These are phyloP conservation scores for Acacia pycnantha DNA, from an alignment of 331 rosid genomes.

Conservation along the genomic window DNA sequence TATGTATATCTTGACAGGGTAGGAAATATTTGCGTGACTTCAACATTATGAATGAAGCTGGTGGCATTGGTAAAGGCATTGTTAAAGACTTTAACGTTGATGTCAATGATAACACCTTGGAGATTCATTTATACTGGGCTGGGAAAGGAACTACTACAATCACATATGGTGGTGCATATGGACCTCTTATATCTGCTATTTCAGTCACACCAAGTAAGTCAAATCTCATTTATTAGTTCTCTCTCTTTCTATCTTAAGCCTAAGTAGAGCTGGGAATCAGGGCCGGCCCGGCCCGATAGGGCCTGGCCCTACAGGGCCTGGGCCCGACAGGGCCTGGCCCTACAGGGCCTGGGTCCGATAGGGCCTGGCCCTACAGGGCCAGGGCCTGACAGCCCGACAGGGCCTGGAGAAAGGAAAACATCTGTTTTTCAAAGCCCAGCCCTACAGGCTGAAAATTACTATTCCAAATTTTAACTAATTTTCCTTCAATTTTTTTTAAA, in stretches of 20 bases:
- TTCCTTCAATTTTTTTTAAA: too few species aligned
- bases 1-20: conserved; percentile 49
- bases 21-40: conserved; percentile 53
- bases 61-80: conserved; percentile 56
- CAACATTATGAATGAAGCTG: conserved; percentile 61
- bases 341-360: too few species aligned
- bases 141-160: conserved; percentile 79
- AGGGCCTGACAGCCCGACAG: too few species aligned
- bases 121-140: conserved; percentile 81
- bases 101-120: conserved; percentile 60
- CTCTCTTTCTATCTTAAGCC: background rate
- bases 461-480: too few species aligned
- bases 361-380: too few species aligned
- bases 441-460: too few species aligned
- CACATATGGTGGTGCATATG: conserved; percentile 62
- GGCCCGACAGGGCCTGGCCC: too few species aligned
- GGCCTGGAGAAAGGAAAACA: too few species aligned
- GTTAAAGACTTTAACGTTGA: conserved; percentile 39
- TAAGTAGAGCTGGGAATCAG: too few species aligned
- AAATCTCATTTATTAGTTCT: background rate
- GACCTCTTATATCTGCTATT: conserved; percentile 86
- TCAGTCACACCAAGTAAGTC: conserved; percentile 64
- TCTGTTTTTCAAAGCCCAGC: too few species aligned
- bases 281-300: too few species aligned
- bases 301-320: too few species aligned